Percentiles rank a stretch among this genome's conserved stretches.
phyloP scores from a whole-genome alignment of 2,329 filamentous ascomycete species.

The Trichophyton equinum region DNA sequence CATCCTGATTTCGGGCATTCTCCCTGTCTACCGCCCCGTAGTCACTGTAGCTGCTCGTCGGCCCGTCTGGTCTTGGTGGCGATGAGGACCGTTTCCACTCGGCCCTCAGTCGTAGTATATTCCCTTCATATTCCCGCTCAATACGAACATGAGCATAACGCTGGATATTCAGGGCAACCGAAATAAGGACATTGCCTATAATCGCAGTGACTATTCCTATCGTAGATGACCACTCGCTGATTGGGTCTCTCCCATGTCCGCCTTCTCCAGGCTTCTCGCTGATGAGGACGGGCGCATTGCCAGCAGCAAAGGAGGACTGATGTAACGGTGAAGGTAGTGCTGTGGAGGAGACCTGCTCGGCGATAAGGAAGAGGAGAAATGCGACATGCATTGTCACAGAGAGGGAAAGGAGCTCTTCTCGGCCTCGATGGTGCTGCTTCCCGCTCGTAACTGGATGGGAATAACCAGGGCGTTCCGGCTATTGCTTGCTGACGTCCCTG shows the following conservation, averaged over 20 bases:
- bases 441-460: background rate
- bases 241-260: slow-evolving; percentile 6
- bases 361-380: slow-evolving; percentile 5
- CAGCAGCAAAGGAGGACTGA: background rate
- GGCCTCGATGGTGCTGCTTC: background rate
- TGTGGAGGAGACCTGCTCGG: slow-evolving; percentile 4
- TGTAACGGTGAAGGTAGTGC: slow-evolving; percentile 1
- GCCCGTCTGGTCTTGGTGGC: slow-evolving; percentile 6
- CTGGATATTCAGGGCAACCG: slow-evolving; percentile 89
- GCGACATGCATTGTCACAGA: slow-evolving; percentile 3
- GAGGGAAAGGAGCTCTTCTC: background rate
- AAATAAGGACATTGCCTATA: slow-evolving; percentile 83
- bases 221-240: slow-evolving; percentile 51
- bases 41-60: slow-evolving; percentile 8
- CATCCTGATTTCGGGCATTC: slow-evolving; percentile 13
- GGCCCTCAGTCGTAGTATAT: slow-evolving; percentile 43
- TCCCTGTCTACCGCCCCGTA: slow-evolving; percentile 15
- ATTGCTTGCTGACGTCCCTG: background rate
- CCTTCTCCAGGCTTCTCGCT: slow-evolving; percentile 1
- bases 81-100: slow-evolving; percentile 36
- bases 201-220: slow-evolving; percentile 94
- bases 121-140: slow-evolving; percentile 53
- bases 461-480: background rate
- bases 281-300: background rate
- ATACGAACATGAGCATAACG: slow-evolving; percentile 86